These are phyloP conservation scores for Serendipita sp. DNA, from an alignment of 1,284 basidiomycete species.

Conservation along the genomic window DNA sequence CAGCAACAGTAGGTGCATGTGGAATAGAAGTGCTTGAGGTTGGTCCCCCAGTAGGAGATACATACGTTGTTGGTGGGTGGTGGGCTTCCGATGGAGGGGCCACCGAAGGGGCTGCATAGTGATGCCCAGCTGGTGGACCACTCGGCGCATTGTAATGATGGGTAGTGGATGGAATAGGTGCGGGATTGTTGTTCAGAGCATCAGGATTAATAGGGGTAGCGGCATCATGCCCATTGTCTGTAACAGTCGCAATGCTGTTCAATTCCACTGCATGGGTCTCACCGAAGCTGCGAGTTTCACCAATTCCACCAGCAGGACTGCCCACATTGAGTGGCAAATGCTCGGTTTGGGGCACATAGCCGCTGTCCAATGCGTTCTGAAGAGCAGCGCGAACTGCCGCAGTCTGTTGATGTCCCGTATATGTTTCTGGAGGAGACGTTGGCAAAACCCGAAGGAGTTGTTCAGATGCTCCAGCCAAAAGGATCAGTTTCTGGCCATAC, in stretches of 20 bases:
- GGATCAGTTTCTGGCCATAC: constrained; percentile 63
- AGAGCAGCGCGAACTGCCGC: constrained; percentile 56
- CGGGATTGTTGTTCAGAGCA: constrained; percentile 41
- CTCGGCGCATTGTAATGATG: constrained; percentile 12
- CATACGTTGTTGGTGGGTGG: constrained; percentile 19
- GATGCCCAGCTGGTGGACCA: constrained; percentile 15
- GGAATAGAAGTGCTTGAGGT: constrained; percentile 22
- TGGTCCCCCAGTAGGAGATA: constrained; percentile 14
- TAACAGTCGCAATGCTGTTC: constrained; percentile 30
- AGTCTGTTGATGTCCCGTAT: constrained; percentile 44
- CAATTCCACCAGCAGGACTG: not conserved
- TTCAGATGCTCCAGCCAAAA: constrained; percentile 52
- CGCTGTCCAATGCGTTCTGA: constrained; percentile 52
- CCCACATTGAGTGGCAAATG: constrained; percentile 5
- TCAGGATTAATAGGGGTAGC: constrained; percentile 37
- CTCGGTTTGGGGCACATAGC: not conserved
- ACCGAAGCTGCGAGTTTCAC: constrained; percentile 61
- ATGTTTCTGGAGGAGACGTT: constrained; percentile 33
- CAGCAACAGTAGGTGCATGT: constrained; percentile 44
- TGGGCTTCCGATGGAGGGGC: constrained; percentile 14
- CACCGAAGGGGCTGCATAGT: constrained; percentile 13
- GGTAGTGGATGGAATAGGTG: constrained; percentile 29
- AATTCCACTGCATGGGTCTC: constrained; percentile 65
- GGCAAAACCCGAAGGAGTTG: constrained; percentile 48
- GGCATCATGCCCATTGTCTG: constrained; percentile 7